Base-by-base conservation (phyloP, 169 alveolate species). In the Plasmodium coatneyi region DNA sequence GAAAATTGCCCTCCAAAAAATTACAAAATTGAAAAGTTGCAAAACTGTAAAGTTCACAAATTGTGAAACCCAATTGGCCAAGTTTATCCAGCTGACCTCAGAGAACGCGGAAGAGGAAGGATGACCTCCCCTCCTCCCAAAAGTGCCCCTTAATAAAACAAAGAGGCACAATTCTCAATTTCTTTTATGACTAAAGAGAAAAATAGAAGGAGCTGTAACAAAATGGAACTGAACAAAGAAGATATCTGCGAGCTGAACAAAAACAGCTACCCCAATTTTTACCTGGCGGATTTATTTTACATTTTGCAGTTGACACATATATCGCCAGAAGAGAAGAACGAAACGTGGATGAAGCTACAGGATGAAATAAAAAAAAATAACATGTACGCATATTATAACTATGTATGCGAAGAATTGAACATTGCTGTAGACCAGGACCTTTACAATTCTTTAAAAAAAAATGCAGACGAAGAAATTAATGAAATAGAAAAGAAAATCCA, bases 401-500 rank as follows among this genome's bases (percentile, higher is more conserved):
- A 92, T 28, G 71, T 96, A 83, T 83, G 95, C 19, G 95, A 91
- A 79, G 96, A 96, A 92, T 54, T 96, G 54, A 95, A 95, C 28
- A 46, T 94, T 49, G 36, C 93, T 76, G 43, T 82, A 30, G 96
- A 94, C 56, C 95, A 87, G 41, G 86, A 81, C 10, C 84, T 93
- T 25, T 94, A 92, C 80, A 95, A 94, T 30, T 60, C 71, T 36
- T 90, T 96, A 46, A 83, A 92, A 72, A 95, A 96, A 72, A 82
- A 80, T 30, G 96, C 95, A 43, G 93, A 71, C 78, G 95, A 95
- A 92, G 95, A 92, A 30, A 79, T 98, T 36, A 94, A 96, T 49
- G 96, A 96, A 84, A 93, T 96, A 19, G 98, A 97, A 36, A 97
- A 89, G 54, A 97, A 96, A 91, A 96, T 97, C 32, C 96, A 95